phyloP scores from a whole-genome alignment of 2,329 filamentous ascomycete genomes.

The Plenodomus biglobosus region DNA sequence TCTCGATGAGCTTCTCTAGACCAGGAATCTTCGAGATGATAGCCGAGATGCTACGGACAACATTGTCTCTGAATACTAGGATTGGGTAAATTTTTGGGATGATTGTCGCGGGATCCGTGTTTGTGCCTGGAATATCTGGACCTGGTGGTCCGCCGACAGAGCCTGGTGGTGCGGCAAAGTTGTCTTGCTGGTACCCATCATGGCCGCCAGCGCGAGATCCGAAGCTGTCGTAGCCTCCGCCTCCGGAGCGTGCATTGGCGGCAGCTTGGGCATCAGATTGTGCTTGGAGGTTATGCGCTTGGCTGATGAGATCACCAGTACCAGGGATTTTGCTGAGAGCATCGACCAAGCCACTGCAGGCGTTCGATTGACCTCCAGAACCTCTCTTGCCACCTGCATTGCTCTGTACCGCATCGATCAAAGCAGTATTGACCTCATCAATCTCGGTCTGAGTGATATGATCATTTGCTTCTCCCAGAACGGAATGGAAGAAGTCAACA shows the following conservation, averaged over 20 bases:
- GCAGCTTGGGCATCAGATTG: conserved; percentile 52
- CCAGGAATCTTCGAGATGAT: conserved; percentile 92
- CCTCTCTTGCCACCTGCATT: conserved; percentile 27
- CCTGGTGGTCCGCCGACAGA: conserved; percentile 49
- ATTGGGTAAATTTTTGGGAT: conserved; percentile 84
- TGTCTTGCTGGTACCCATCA: conserved; percentile 44
- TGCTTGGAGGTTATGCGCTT: conserved; percentile 51
- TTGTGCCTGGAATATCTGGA: conserved; percentile 70
- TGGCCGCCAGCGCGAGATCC: conserved; percentile 42
- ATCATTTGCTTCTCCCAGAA: conserved; percentile 54
- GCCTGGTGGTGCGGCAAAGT: conserved; percentile 49
- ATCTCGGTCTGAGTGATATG: conserved; percentile 54
- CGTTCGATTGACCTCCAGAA: conserved; percentile 33
- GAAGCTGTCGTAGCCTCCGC: conserved; percentile 35
- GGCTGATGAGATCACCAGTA: conserved; percentile 49
- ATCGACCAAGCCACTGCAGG: conserved; percentile 59
- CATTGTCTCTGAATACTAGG: conserved; percentile 87
- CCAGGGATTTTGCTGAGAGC: conserved; percentile 74
- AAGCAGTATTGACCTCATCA: conserved; percentile 50
- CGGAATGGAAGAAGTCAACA: conserved; percentile 55
- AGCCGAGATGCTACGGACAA: conserved; percentile 81
- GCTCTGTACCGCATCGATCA: conserved; percentile 44
- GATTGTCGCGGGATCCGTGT: conserved; percentile 63
- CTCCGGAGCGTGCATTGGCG: conserved; percentile 45
- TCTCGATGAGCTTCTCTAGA: conserved; percentile 84